These are phyloP conservation scores for Pilasporangium apinafurcum DNA, from an alignment of 352 stramenopile species.

Conservation along the genomic window DNA sequence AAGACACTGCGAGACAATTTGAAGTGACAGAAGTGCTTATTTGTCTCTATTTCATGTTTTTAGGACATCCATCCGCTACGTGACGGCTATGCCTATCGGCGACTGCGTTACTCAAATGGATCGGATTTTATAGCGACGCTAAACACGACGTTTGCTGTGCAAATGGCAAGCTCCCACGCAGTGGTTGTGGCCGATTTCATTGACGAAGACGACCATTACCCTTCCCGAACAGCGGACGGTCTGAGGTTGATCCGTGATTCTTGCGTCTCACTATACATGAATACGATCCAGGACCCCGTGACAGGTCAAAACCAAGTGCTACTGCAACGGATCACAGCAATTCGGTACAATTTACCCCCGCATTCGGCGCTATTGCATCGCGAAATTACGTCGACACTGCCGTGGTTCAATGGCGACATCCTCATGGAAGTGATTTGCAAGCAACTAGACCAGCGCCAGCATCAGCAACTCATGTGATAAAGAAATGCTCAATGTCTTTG, in stretches of 20 bases:
- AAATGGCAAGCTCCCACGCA: slow-evolving; percentile 19
- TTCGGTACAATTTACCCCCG: slow-evolving; percentile 43
- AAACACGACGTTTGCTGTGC: slow-evolving; percentile 32
- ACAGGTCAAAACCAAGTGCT: slow-evolving; percentile 32
- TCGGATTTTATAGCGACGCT: slow-evolving; percentile 19
- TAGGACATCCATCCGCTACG: slow-evolving; percentile 25
- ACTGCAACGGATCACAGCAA: slow-evolving; percentile 33
- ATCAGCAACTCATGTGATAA: not conserved
- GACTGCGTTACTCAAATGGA: slow-evolving; percentile 37
- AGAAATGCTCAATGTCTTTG: not conserved
- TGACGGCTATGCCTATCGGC: slow-evolving; percentile 21
- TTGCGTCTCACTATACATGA: slow-evolving; percentile 26
- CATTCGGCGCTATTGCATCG: slow-evolving; percentile 32
- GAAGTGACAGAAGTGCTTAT: not conserved
- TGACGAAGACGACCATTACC: slow-evolving; percentile 28
- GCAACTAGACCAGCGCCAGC: slow-evolving; percentile 23
- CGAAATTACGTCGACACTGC: slow-evolving; percentile 35
- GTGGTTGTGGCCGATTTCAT: slow-evolving; percentile 43
- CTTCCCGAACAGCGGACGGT: slow-evolving; percentile 16
- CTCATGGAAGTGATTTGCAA: slow-evolving; percentile 50
- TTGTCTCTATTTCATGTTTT: not conserved
- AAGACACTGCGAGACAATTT: not conserved
- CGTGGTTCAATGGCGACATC: slow-evolving; percentile 57
- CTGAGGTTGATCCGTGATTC: slow-evolving; percentile 15
- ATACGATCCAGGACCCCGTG: slow-evolving; percentile 14